These are phyloP conservation scores for Tylopilus rubrobrunneus DNA, from an alignment of 768 basidiomycete species.

Conservation along the genomic window DNA sequence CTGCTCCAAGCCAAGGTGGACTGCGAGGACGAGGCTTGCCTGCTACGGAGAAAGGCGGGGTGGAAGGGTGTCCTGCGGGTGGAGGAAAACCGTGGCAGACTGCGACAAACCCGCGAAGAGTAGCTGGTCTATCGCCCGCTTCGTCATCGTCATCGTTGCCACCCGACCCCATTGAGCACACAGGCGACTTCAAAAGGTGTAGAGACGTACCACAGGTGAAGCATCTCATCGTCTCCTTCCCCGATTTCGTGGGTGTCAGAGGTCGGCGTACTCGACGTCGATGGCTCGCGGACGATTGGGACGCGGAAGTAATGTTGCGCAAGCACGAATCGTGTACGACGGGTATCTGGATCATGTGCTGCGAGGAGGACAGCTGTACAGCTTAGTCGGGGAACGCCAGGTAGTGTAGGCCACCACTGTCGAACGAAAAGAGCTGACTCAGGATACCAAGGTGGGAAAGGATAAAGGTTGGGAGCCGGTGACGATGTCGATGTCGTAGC, in stretches of 20 bases:
- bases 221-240: constrained; percentile 48
- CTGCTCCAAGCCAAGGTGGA: constrained; percentile 67
- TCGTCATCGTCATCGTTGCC: constrained; percentile 34
- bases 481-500: background rate
- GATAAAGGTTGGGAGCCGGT: constrained; percentile 53
- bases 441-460: constrained; percentile 65
- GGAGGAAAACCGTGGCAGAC: constrained; percentile 63
- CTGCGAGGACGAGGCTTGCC: constrained; percentile 58
- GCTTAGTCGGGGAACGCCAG: constrained; percentile 60
- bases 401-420: constrained; percentile 76
- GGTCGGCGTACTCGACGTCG: background rate
- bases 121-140: constrained; percentile 44
- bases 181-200: constrained; percentile 71
- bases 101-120: too few relatives aligned
- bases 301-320: constrained; percentile 77
- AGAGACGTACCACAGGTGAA: constrained; percentile 68
- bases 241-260: background rate
- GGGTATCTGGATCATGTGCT: constrained; percentile 54
- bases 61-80: constrained; percentile 39
- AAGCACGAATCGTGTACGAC: constrained; percentile 58
- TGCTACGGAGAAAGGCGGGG: constrained; percentile 45
- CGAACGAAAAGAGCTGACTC: constrained; percentile 75
- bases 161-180: constrained; percentile 43
- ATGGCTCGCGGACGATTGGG: constrained; percentile 39
- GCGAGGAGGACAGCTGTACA: constrained; percentile 70